Evolutionary conservation across 2,329 filamentous ascomycete species (phyloP), one percentile per base, ranked within the genome.

Genomic region (Erysiphe pulchra): DNA sequence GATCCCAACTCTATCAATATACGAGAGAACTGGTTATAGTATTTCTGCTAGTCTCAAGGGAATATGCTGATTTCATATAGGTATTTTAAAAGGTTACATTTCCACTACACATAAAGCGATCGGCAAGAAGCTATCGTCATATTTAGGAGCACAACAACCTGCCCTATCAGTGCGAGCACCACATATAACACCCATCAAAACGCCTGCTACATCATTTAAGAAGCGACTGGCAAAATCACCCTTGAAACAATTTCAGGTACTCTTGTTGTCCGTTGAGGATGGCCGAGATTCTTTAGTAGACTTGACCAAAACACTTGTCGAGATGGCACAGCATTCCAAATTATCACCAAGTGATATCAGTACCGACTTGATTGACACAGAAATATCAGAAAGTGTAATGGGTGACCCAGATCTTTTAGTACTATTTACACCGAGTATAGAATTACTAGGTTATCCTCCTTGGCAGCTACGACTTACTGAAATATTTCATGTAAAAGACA

Each of bases 381-480:
- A 98, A 62, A 70, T 98, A 44, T 80, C 66, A 13, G 73, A 77
- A 56, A 73, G 70, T 45, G 76, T 92, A 49, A 90, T 92, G 70
- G 69, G 73, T 10, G 87, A 98, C 62, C 90, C 90, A 2, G 86
- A 95, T 59, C 66, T 98, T 13, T 65, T 98, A 48, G 72, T 98
- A 46, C 65, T 93, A 9, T 98, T 98, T 59, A 76, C 80, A 1
- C 82, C 86, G 4, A 74, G 76, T 44, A 75, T 95, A 46, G 77
- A 85, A 58, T 63, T 98, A 40, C 77, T 84, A 46, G 85, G 90
- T 10, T 98, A 95, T 59, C 90, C 90, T 10, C 90, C 90, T 1
- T 98, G 90, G 90, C 90, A 94, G 62, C 72, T 95, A 50, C 73
- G 90, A 39, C 65, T 98, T 57, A 94, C 86, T 0, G 90, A 98